Percentiles rank a stretch among this genome's conserved stretches.
Evolutionary conservation across 2,329 filamentous ascomycete species (phyloP).

Genomic region (Zelopaecilomyces penicillatus): DNA sequence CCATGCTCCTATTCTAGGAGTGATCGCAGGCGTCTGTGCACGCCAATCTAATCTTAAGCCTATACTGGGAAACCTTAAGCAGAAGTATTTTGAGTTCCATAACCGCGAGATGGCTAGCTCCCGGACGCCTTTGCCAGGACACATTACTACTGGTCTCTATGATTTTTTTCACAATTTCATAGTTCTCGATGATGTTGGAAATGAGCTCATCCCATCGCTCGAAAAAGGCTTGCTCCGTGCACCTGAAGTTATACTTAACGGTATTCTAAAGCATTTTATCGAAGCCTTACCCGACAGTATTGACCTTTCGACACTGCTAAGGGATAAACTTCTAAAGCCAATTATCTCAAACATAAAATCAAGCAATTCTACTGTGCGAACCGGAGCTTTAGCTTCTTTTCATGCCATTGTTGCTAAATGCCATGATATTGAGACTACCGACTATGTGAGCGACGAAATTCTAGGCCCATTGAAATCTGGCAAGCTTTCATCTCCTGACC

Average conservation of each 20-base stretch:
- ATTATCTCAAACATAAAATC: slow-evolving; percentile 88
- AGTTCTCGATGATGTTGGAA: slow-evolving; percentile 63
- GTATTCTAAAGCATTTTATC: slow-evolving; percentile 67
- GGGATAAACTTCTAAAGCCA: slow-evolving; percentile 70
- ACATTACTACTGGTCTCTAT: slow-evolving; percentile 62
- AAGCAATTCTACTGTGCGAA: slow-evolving; percentile 68
- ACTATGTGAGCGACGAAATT: slow-evolving; percentile 69
- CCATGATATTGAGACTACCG: slow-evolving; percentile 47
- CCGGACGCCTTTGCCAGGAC: slow-evolving; percentile 57
- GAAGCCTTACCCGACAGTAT: slow-evolving; percentile 58
- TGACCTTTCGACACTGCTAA: slow-evolving; percentile 70
- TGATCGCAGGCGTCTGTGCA: slow-evolving; percentile 78
- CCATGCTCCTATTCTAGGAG: slow-evolving; percentile 71
- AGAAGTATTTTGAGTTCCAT: slow-evolving; percentile 74
- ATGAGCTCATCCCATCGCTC: slow-evolving; percentile 67
- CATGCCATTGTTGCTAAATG: slow-evolving; percentile 57
- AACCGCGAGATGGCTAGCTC: slow-evolving; percentile 78
- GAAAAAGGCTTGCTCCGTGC: slow-evolving; percentile 85
- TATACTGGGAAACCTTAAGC: slow-evolving; percentile 55
- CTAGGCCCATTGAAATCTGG: slow-evolving; percentile 69
- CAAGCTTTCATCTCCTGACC: slow-evolving; percentile 78
- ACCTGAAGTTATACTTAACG: slow-evolving; percentile 79
- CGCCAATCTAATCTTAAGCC: slow-evolving; percentile 57
- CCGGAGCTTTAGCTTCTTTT: slow-evolving; percentile 69
- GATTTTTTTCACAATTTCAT: slow-evolving; percentile 80